These are phyloP conservation scores for Phaeosphaeria sp. DNA, from an alignment of 2,329 filamentous ascomycete genomes.

Conservation along the genomic window DNA sequence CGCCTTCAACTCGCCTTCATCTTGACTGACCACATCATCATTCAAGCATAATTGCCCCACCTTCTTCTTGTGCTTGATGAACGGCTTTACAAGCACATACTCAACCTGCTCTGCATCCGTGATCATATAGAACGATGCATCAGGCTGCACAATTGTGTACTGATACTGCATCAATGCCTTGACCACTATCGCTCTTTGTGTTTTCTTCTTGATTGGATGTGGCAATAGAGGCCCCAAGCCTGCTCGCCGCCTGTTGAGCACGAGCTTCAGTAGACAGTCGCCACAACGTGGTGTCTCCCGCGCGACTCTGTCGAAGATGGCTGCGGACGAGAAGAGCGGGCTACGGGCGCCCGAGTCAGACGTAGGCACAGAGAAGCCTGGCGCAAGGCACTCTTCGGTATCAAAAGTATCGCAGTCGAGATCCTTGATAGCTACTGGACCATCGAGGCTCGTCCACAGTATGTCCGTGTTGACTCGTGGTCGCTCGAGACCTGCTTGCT, in stretches of 20 bases:
- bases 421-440: conserved; percentile 50
- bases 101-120: conserved; percentile 54
- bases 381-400: conserved; percentile 52
- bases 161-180: conserved; percentile 53
- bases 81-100: conserved; percentile 46
- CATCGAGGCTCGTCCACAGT: conserved; percentile 54
- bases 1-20: conserved; percentile 41
- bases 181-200: conserved; percentile 44
- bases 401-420: conserved; percentile 52
- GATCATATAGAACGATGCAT: conserved; percentile 53
- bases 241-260: conserved; percentile 44
- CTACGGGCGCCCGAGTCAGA: conserved; percentile 46
- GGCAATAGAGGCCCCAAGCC: conserved; percentile 51
- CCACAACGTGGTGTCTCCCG: conserved; percentile 51
- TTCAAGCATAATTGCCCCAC: conserved; percentile 53
- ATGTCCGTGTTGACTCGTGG: conserved; percentile 52
- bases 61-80: conserved; percentile 43
- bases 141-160: conserved; percentile 51
- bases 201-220: conserved; percentile 32
- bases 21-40: conserved; percentile 52
- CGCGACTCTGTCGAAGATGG: conserved; percentile 50
- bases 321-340: conserved; percentile 49
- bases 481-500: conserved; percentile 49
- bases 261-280: conserved; percentile 52
- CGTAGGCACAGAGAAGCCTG: conserved; percentile 49